Evolutionary conservation across 1,284 basidiomycete genomes (phyloP), one percentile per base, ranked within the genome.

Genomic region (Termitomyces sp.): DNA sequence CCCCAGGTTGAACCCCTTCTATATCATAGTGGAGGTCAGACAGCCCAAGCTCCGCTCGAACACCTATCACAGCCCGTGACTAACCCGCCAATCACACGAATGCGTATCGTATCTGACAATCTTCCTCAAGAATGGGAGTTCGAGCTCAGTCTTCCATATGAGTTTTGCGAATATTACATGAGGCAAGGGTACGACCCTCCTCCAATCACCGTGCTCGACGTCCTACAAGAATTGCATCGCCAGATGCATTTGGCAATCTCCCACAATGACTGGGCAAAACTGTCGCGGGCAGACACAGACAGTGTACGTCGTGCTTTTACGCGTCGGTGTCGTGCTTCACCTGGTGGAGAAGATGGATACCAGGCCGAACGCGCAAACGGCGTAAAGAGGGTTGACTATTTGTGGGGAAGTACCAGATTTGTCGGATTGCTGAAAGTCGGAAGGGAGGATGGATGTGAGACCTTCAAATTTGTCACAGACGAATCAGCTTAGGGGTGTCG

Each of bases 91-190:
- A 67, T 82, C 50, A 77, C 74, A n/a, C 74, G 71, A 39, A 74
- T 88, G 62, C 74, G 76, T 10, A 81, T 89, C 63, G 65, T 75
- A 0, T 83, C 79, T 64, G 81, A 86, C 53, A 60, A 65, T 8
- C 71, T 85, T 41, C 80, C 82, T 0, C 65, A 9, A 15, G 42
- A 80, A 31, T 88, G 85, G 86, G 80, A 83, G 15, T 74, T 88
- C 54, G 74, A 78, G 13, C 73, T 88, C 53, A 75, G 78, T 53
- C 65, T 89, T 53, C 67, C 73, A 54, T 77, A 71, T 49, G 70
- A 71, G 10, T 65, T 62, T 0, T 61, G 68, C 15, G 34, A 50
- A 26, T 39, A 7, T 13, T 3, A 41, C 54, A 38, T 41, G 30
- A 9, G 33, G 43, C 43, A 62, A 56, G 58, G 56, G 47, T 46